Base-by-base conservation (phyloP, 2,329 filamentous ascomycete species). In the Aspergillus awamori region DNA sequence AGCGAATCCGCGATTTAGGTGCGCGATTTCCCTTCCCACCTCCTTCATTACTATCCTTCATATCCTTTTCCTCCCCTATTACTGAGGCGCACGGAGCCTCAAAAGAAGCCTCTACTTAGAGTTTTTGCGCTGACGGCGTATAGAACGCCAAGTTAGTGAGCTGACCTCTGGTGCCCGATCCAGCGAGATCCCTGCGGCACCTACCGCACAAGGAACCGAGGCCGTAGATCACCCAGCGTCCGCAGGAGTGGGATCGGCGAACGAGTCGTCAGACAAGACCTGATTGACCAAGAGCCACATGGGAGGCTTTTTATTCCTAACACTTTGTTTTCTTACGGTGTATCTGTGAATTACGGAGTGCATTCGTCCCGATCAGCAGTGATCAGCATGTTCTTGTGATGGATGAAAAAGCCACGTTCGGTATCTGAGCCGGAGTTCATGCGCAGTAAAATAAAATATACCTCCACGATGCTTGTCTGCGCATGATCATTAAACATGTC, bases 1-100 rank as follows among this genome's bases (percentile, higher is more conserved):
- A 77, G 63, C 72, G 81, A 11, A 81, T 83, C 54, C 75, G 79
- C 38, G 81, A 83, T 61, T 67, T 83, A 62, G 79, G 78, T 80
- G 70, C 63, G 71, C 65, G 55, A 57, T 57, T 59, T 63, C 22
- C 41, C 13, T 24, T 24, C 22, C 13, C 20, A 10, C 17, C 20
- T 45, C 7, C 5, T 58, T 53, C n/a, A 28, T 28, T 57, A 48
- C 20, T 47, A 10, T 49, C 28, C 3, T 20, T 26, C 47, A 15
- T 49, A 28, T 52, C 39, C 30, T 60, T 49, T 17, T 20, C 13
- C 2, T 10, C n/a, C 7, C 39, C 22, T 28, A 24, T 7, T 36
- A 5, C 33, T 13, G 33, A 36, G 30, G 33, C 33, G 11, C 57
- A 57, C 45, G 51, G 51, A 10, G 17, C 33, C 15, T 56, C 5